A percentile compares a stretch with the other conserved stretches of the same genome.
These are phyloP conservation scores for Poa annua DNA, from an alignment of 176 grass and related monocot genomes.

Conservation along the genomic window DNA sequence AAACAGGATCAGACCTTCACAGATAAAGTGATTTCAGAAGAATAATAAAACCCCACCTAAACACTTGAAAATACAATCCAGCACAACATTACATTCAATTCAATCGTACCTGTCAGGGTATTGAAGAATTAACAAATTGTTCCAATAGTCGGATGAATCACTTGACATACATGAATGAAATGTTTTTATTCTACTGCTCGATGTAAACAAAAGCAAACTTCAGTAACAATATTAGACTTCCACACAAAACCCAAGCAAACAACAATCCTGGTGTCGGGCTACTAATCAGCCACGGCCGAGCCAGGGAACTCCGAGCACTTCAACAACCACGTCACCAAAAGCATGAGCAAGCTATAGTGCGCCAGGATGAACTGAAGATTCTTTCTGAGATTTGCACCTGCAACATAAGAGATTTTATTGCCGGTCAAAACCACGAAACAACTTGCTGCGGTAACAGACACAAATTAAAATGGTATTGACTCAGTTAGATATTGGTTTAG, in stretches of 20 bases:
- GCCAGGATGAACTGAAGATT: conserved; percentile 59
- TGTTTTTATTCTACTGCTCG: conserved; percentile 49
- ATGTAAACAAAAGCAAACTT: conserved; percentile 40
- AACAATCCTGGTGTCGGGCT: conserved; percentile 14
- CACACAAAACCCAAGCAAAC: conserved; percentile 30
- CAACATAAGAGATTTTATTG: conserved; percentile 28
- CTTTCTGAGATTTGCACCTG: conserved; percentile 88
- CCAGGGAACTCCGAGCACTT: conserved; percentile 27
- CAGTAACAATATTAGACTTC: not conserved
- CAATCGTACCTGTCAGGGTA: not conserved
- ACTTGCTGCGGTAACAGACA: not conserved
- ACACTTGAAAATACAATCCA: not conserved
- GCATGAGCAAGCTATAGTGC: conserved; percentile 40
- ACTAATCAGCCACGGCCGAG: not conserved
- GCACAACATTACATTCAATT: conserved; percentile 26
- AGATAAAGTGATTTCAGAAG: not conserved
- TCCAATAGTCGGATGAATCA: conserved; percentile 12
- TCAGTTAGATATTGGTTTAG: not conserved
- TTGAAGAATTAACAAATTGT: conserved; percentile 29
- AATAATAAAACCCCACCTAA: not conserved
- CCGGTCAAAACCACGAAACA: conserved; percentile 21
- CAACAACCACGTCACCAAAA: not conserved
- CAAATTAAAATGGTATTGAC: not conserved
- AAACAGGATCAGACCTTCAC: not conserved
- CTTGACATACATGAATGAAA: conserved; percentile 17